A percentile compares a stretch with the other conserved stretches of the same genome.
Evolutionary conservation across 805 yeast species (phyloP).

Genomic region (Priceomyces fermenticarens): DNA sequence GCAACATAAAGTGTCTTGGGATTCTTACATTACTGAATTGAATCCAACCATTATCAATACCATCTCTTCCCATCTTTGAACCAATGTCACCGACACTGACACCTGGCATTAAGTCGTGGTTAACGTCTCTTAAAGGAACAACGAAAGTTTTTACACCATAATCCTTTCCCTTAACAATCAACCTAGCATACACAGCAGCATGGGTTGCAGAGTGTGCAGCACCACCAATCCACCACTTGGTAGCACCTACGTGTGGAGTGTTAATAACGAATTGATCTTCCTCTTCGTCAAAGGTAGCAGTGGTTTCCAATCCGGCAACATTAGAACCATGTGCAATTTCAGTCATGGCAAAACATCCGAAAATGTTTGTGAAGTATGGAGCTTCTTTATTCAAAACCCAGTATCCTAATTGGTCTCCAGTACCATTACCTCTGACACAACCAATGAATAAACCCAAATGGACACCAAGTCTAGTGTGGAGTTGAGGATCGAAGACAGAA

Average conservation of each 20-base stretch:
- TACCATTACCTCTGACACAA: conserved; percentile 34
- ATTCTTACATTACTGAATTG: conserved; percentile 78
- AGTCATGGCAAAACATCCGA: conserved; percentile 89
- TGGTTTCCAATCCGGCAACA: conserved; percentile 86
- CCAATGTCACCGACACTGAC: conserved; percentile 86
- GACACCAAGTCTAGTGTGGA: conserved; percentile 29
- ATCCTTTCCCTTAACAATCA: conserved; percentile 74
- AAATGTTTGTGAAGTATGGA: conserved; percentile 31
- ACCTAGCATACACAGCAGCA: conserved; percentile 73
- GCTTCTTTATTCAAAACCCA: conserved; percentile 33
- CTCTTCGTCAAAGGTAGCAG: conserved; percentile 69
- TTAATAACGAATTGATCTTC: conserved; percentile 66
- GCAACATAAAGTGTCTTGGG: conserved; percentile 77
- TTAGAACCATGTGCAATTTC: conserved; percentile 89
- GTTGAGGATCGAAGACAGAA: conserved; percentile 29
- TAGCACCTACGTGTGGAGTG: conserved; percentile 87
- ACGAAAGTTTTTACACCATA: conserved; percentile 88
- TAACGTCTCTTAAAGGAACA: conserved; percentile 77
- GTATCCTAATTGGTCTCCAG: conserved; percentile 29
- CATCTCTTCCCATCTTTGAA: conserved; percentile 91
- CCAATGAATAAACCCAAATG: conserved; percentile 32
- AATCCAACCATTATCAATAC: conserved; percentile 93
- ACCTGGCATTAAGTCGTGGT: conserved; percentile 72
- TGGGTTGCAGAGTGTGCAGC: conserved; percentile 92
- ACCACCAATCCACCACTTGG: conserved; percentile 98